Percentiles rank a stretch among this genome's conserved stretches.
Evolutionary conservation across 2,329 filamentous ascomycete species (phyloP).

Genomic region (Microdochium paspali): DNA sequence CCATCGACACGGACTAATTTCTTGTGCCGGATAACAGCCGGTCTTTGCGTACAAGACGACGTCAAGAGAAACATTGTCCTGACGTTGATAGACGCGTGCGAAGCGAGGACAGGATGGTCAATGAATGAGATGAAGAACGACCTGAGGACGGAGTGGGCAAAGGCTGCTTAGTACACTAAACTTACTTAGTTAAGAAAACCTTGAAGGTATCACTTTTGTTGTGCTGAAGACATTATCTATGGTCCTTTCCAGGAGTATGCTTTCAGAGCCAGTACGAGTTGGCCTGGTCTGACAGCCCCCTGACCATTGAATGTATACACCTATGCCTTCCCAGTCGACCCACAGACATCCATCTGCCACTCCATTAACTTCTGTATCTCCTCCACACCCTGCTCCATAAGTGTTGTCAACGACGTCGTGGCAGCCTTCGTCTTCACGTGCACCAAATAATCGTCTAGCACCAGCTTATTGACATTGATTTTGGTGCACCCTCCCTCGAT

Average conservation of each 20-base stretch:
- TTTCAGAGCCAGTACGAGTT: too few relatives aligned
- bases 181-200: neutral
- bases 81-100: conserved; percentile 25
- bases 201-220: too few relatives aligned
- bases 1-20: neutral
- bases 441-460: conserved; percentile 34
- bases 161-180: neutral
- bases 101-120: conserved; percentile 29
- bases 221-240: too few relatives aligned
- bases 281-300: too few relatives aligned
- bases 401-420: conserved; percentile 21
- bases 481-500: conserved; percentile 43
- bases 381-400: conserved; percentile 35
- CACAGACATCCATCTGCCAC: conserved; percentile 37
- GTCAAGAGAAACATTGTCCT: conserved; percentile 24
- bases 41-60: conserved; percentile 27
- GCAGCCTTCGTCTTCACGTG: conserved; percentile 28
- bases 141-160: conserved; percentile 18
- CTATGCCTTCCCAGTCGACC: conserved; percentile 31
- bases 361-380: conserved; percentile 30
- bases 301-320: too few relatives aligned
- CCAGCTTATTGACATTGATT: conserved; percentile 47
- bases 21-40: conserved; percentile 18
- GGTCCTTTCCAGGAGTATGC: too few relatives aligned
- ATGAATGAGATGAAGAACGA: conserved; percentile 18